phyloP scores from a whole-genome alignment of 441 rosid genomes.

The Croton setiger region DNA sequence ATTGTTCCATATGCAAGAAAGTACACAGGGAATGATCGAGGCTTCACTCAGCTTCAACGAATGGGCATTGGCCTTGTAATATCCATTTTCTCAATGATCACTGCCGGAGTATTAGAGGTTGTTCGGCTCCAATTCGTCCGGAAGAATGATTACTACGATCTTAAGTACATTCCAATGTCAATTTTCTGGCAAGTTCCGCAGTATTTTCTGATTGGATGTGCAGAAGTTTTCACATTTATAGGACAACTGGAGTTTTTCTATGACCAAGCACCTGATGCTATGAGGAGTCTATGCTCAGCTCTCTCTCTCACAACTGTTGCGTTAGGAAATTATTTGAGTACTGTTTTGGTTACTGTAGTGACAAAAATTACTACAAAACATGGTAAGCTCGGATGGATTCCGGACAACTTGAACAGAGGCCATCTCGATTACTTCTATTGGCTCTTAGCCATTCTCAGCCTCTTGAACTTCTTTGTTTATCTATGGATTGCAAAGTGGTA shows the following conservation, averaged over 20 bases:
- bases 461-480: conserved; percentile 60
- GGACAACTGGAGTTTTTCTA: conserved; percentile 94
- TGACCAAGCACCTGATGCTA: conserved; percentile 92
- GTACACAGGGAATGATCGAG: conserved; percentile 72
- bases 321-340: conserved; percentile 77
- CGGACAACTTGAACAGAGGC: conserved; percentile 71
- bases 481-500: conserved; percentile 71
- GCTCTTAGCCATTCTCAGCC: conserved; percentile 57
- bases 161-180: conserved; percentile 57
- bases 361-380: conserved; percentile 41
- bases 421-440: conserved; percentile 80
- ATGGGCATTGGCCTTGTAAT: conserved; percentile 90
- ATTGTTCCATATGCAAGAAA: conserved; percentile 68
- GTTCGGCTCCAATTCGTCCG: conserved; percentile 51
- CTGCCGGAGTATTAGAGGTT: conserved; percentile 63
- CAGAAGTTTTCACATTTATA: conserved; percentile 84
- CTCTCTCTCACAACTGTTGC: conserved; percentile 75
- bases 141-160: conserved; percentile 56
- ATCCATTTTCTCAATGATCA: conserved; percentile 69
- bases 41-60: conserved; percentile 87
- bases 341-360: conserved; percentile 74
- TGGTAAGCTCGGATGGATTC: conserved; percentile 84
- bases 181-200: conserved; percentile 95
- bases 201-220: conserved; percentile 82
- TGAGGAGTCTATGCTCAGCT: conserved; percentile 91